These are phyloP conservation scores for Yamadazyma spencermartinsiae DNA, from an alignment of 1,139 yeast species.

Conservation along the genomic window DNA sequence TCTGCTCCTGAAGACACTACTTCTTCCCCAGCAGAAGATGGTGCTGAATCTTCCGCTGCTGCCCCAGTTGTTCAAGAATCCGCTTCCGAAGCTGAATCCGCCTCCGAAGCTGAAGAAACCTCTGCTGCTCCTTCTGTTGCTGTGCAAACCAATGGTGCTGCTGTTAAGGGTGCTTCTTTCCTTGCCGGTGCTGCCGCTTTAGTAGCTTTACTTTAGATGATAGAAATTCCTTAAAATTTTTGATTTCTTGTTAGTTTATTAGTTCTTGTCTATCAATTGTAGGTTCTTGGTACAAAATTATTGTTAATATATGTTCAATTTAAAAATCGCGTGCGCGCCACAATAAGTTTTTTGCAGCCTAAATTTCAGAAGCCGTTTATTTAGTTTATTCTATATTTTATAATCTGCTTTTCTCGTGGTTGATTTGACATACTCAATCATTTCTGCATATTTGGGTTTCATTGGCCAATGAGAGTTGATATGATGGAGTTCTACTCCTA, in stretches of 20 bases:
- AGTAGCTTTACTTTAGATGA: slow-evolving; percentile 16
- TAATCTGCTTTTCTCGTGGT: not conserved
- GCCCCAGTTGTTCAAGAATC: slow-evolving; percentile 4
- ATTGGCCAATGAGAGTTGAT: slow-evolving; percentile 13
- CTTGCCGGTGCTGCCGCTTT: slow-evolving; percentile 17
- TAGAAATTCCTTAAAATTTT: not conserved
- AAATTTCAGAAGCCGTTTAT: too few relatives aligned
- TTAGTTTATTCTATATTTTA: too few relatives aligned
- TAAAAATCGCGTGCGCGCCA: too few relatives aligned
- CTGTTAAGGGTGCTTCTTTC: slow-evolving; percentile 11
- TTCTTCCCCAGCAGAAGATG: slow-evolving; percentile 4
- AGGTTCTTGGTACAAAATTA: not conserved
- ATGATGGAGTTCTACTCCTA: slow-evolving; percentile 41
- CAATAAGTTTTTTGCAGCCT: too few relatives aligned
- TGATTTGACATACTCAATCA: slow-evolving; percentile 12
- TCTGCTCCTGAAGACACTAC: slow-evolving; percentile 8
- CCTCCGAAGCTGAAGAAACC: slow-evolving; percentile 5
- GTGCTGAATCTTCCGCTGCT: slow-evolving; percentile 3
- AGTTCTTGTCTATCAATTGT: not conserved
- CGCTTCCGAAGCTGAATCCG: not conserved
- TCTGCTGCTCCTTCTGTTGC: slow-evolving; percentile 8
- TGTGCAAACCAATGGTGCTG: slow-evolving; percentile 12
- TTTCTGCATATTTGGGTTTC: slow-evolving; percentile 13
- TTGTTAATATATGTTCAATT: not conserved
- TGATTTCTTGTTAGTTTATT: not conserved